Evolutionary conservation across 352 stramenopile genomes (phyloP).

Genomic region (Phytophthora chlamydospora): DNA sequence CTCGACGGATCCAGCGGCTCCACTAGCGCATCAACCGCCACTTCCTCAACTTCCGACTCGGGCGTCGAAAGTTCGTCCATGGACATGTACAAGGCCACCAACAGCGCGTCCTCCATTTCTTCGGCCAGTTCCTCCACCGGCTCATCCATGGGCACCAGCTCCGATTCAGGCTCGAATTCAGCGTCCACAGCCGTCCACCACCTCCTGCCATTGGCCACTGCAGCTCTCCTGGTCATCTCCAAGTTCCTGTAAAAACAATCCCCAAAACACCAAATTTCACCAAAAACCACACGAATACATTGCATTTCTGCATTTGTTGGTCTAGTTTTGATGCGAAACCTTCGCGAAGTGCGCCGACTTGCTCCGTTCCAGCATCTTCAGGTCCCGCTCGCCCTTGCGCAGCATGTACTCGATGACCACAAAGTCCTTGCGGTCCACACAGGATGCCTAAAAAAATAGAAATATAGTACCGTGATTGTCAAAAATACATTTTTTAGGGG

Average conservation of each 20-base stretch:
- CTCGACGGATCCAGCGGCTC: conserved; percentile 6
- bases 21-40: conserved; percentile 1
- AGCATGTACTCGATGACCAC: conserved; percentile 85
- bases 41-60: not conserved
- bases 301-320: not conserved
- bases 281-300: not conserved
- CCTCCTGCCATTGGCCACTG: not conserved
- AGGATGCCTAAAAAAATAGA: conserved; percentile 37
- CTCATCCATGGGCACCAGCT: conserved; percentile 4
- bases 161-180: conserved; percentile 10
- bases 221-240: not conserved
- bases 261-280: not conserved
- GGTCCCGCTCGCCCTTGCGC: conserved; percentile 82
- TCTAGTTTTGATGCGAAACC: conserved; percentile 35
- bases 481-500: not conserved
- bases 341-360: conserved; percentile 65
- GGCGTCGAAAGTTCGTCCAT: conserved; percentile 11
- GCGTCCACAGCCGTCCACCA: conserved; percentile 3
- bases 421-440: conserved; percentile 78
- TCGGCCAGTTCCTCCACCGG: not conserved
- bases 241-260: conserved; percentile 5
- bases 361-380: conserved; percentile 80
- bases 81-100: conserved; percentile 1
- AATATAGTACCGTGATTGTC: not conserved
- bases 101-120: conserved; percentile 3